Evolutionary conservation across 2,329 filamentous ascomycete genomes (phyloP).

Genomic region (Claviceps monticola): DNA sequence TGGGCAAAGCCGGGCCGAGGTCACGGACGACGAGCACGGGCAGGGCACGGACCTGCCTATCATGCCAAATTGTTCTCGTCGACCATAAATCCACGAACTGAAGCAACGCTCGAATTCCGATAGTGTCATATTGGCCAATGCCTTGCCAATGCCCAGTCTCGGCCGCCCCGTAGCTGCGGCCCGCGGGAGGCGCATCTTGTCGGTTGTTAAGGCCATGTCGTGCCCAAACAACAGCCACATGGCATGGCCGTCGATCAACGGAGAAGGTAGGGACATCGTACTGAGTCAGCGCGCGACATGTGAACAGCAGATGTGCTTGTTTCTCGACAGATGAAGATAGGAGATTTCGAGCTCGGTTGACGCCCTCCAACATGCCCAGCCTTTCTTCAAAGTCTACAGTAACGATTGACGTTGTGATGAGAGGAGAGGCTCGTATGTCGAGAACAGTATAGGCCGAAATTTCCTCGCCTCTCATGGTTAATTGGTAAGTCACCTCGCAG

Average conservation of each 20-base stretch:
- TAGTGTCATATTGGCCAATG: neutral
- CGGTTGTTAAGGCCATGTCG: neutral
- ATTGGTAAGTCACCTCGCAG: neutral
- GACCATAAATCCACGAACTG: neutral
- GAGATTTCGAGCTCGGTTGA: neutral
- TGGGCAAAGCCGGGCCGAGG: neutral
- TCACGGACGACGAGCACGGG: neutral
- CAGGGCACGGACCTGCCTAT: neutral
- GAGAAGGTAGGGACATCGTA: neutral
- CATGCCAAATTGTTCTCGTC: neutral
- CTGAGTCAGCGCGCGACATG: neutral
- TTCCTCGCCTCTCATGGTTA: neutral
- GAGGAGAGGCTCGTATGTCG: neutral
- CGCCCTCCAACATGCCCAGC: neutral
- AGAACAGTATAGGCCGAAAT: neutral
- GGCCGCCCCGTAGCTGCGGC: neutral
- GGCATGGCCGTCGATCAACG: neutral
- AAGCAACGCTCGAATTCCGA: neutral
- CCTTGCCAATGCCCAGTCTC: neutral
- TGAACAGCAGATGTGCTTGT: neutral
- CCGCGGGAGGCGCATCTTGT: neutral
- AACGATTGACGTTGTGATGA: neutral
- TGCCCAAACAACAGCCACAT: neutral
- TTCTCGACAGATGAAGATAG: neutral
- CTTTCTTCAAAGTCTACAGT: neutral